Evolutionary conservation across 2,329 filamentous ascomycete genomes (phyloP).

Genomic region (Ascocoryne sarcoides): DNA sequence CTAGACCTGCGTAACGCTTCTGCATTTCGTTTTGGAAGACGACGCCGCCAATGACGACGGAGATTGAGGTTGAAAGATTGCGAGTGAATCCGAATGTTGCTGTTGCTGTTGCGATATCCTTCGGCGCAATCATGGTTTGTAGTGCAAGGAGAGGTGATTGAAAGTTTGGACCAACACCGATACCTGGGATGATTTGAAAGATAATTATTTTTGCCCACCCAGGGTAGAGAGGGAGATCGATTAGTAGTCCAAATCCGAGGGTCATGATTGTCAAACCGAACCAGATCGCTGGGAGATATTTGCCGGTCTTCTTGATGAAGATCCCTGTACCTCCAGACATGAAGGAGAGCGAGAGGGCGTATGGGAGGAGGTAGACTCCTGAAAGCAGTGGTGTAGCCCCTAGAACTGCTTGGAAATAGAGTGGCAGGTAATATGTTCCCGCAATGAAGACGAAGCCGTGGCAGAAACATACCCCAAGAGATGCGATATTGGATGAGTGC

Average conservation of each 20-base stretch:
- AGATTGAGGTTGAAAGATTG: conserved; percentile 35
- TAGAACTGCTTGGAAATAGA: conserved; percentile 65
- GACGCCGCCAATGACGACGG: conserved; percentile 40
- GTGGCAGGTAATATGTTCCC: conserved; percentile 24
- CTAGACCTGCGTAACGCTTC: conserved; percentile 16
- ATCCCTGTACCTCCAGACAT: conserved; percentile 49
- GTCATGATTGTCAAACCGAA: conserved; percentile 49
- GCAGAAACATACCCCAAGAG: conserved; percentile 59
- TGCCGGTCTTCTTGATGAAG: conserved; percentile 54
- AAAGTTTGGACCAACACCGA: conserved; percentile 61
- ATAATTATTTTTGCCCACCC: conserved; percentile 49
- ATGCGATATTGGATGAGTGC: conserved; percentile 55
- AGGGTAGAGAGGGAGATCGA: conserved; percentile 48
- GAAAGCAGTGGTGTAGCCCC: conserved; percentile 51
- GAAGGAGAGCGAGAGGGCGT: conserved; percentile 58
- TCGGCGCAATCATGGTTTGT: conserved; percentile 51
- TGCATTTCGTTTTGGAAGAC: conserved; percentile 41
- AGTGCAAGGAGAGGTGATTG: conserved; percentile 60
- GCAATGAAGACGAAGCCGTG: conserved; percentile 48
- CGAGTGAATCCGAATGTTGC: conserved; percentile 57
- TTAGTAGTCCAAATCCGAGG: conserved; percentile 56
- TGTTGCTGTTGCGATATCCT: conserved; percentile 61
- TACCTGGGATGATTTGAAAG: conserved; percentile 54
- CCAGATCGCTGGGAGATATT: conserved; percentile 54
- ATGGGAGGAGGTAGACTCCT: conserved; percentile 68